These are phyloP conservation scores for Ceratonia siliqua DNA, from an alignment of 306 rosid genomes.

Conservation along the genomic window DNA sequence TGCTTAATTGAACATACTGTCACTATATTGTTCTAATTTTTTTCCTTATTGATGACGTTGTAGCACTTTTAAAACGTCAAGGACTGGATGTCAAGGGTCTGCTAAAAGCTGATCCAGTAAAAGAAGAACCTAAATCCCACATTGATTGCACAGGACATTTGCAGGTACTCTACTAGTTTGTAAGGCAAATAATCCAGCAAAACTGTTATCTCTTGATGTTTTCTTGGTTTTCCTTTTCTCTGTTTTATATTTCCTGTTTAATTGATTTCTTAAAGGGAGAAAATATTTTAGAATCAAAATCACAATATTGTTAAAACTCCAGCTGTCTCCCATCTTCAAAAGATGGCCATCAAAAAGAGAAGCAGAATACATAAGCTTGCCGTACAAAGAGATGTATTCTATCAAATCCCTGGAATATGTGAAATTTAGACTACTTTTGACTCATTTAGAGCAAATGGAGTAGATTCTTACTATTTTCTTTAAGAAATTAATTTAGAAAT, in stretches of 20 bases:
- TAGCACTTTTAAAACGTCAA: conserved; percentile 97
- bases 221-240: conserved; percentile 6
- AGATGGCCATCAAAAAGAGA: conserved; percentile 27
- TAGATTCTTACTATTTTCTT: neutral
- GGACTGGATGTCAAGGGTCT: conserved; percentile 98
- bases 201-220: conserved; percentile 28
- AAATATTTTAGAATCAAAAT: conserved; percentile 16
- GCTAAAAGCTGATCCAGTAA: conserved; percentile 79
- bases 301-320: conserved; percentile 21
- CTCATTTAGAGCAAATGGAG: neutral
- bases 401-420: conserved; percentile 8
- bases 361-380: neutral
- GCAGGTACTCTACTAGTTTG: conserved; percentile 60
- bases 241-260: conserved; percentile 7
- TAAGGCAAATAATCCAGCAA: conserved; percentile 24
- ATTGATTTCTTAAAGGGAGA: conserved; percentile 12
- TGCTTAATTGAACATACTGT: neutral
- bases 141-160: conserved; percentile 97
- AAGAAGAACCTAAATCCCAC: conserved; percentile 90
- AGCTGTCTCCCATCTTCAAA: conserved; percentile 14
- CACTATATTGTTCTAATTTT: conserved; percentile 24
- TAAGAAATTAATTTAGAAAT: neutral
- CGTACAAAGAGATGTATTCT: conserved; percentile 6
- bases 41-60: conserved; percentile 32
- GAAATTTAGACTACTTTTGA: conserved; percentile 14